Evolutionary conservation across 352 stramenopile genomes (phyloP).

Genomic region (Phytophthora foliorum): DNA sequence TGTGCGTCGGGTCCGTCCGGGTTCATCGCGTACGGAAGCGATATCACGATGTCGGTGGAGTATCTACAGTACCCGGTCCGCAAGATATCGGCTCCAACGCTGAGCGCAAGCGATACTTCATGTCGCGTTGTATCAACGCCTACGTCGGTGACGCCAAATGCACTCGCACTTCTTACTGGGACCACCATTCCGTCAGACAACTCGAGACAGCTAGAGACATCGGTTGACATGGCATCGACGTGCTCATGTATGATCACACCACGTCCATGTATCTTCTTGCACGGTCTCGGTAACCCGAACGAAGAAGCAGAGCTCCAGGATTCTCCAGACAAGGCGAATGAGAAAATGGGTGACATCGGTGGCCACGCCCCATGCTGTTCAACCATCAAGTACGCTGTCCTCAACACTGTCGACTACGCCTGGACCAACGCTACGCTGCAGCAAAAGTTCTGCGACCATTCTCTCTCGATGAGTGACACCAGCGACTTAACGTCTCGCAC

Average conservation of each 20-base stretch:
- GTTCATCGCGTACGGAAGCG: slow-evolving; percentile 22
- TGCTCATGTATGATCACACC: slow-evolving; percentile 32
- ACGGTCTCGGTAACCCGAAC: slow-evolving; percentile 22
- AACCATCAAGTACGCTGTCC: slow-evolving; percentile 29
- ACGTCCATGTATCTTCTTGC: slow-evolving; percentile 36
- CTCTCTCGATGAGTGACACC: slow-evolving; percentile 21
- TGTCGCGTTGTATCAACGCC: not conserved
- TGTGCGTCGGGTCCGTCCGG: slow-evolving; percentile 21
- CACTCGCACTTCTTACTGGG: not conserved
- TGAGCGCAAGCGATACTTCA: not conserved
- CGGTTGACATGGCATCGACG: not conserved
- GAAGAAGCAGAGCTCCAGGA: slow-evolving; percentile 31
- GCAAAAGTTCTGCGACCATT: slow-evolving; percentile 31
- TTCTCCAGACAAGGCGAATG: slow-evolving; percentile 10
- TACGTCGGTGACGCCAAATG: slow-evolving; percentile 2
- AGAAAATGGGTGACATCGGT: slow-evolving; percentile 25
- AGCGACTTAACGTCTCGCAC: not conserved
- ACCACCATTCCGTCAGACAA: not conserved
- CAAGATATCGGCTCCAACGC: not conserved
- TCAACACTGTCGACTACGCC: slow-evolving; percentile 27
- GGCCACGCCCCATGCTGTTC: slow-evolving; percentile 31
- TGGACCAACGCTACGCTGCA: slow-evolving; percentile 28
- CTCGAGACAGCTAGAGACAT: slow-evolving; percentile 6
- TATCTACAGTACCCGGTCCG: slow-evolving; percentile 3
- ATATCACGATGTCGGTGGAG: slow-evolving; percentile 28